phyloP scores from a whole-genome alignment of 2,329 filamentous ascomycete species.

The Neonectria faginata region DNA sequence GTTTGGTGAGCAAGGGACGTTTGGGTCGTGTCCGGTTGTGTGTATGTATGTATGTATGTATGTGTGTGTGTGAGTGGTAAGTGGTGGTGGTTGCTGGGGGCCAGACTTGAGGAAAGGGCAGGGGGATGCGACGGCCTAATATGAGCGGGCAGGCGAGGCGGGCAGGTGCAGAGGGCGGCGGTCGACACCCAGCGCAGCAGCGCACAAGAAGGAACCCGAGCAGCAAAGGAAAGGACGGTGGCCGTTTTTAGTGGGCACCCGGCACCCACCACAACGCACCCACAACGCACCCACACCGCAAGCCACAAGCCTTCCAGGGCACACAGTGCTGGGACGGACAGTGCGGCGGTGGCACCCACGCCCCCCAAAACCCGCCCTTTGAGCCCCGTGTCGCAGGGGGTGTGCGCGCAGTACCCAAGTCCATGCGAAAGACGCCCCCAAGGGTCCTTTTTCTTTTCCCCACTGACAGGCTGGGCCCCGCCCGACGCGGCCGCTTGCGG shows the following conservation, averaged over 20 bases:
- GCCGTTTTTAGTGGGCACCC: slow-evolving; percentile 29
- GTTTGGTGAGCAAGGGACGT: slow-evolving; percentile 4
- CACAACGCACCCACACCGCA: not conserved
- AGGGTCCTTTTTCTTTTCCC: not conserved
- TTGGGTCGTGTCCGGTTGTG: slow-evolving; percentile 1
- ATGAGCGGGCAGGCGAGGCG: slow-evolving; percentile 33
- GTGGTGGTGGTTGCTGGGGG: slow-evolving; percentile 40
- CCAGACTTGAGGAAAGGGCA: slow-evolving; percentile 36
- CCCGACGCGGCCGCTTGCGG: slow-evolving; percentile 25
- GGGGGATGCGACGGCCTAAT: slow-evolving; percentile 43
- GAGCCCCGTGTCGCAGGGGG: not conserved
- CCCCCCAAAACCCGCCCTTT: not conserved
- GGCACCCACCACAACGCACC: not conserved
- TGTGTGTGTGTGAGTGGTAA: slow-evolving; percentile 34
- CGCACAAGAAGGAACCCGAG: slow-evolving; percentile 3
- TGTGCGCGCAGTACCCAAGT: not conserved
- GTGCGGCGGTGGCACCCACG: not conserved
- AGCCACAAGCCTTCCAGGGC: not conserved
- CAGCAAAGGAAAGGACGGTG: slow-evolving; percentile 8
- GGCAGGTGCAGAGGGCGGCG: slow-evolving; percentile 11
- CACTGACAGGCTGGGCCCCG: slow-evolving; percentile 20
- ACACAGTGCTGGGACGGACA: slow-evolving; percentile 5
- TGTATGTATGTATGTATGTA: slow-evolving; percentile 9
- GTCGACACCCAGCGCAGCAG: not conserved
- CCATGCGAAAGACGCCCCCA: not conserved